Evolutionary conservation across 2,329 filamentous ascomycete species (phyloP).

Genomic region (Lecanosticta acicola): DNA sequence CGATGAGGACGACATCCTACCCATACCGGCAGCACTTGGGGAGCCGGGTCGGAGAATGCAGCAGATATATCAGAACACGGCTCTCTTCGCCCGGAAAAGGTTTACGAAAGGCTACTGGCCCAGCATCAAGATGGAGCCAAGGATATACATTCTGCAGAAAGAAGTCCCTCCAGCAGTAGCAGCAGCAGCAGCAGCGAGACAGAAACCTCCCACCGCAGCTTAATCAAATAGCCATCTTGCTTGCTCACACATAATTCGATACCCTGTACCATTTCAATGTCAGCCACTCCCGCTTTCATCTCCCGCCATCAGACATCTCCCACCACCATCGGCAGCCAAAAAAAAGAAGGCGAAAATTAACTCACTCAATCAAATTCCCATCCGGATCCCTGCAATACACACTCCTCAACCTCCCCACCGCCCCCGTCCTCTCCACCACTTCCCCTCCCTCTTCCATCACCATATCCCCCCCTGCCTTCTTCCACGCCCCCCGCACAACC

Average conservation of each 20-base stretch:
- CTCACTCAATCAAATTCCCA: conserved; percentile 58
- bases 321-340: background rate
- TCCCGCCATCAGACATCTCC: too few relatives aligned
- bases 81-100: conserved; percentile 20
- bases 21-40: conserved; percentile 14
- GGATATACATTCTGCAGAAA: conserved; percentile 47
- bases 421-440: conserved; percentile 53
- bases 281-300: too few relatives aligned
- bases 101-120: conserved; percentile 51
- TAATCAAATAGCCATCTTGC: too few relatives aligned
- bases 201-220: conserved; percentile 1
- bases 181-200: too few relatives aligned
- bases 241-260: conserved; percentile 27
- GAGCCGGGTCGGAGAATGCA: conserved; percentile 9
- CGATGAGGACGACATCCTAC: conserved; percentile 18
- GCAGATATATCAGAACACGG: conserved; percentile 14
- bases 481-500: conserved; percentile 40
- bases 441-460: conserved; percentile 42
- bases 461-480: conserved; percentile 44
- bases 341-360: conserved; percentile 8
- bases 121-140: conserved; percentile 49
- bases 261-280: too few relatives aligned
- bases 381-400: conserved; percentile 59
- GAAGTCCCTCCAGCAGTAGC: conserved; percentile 13
- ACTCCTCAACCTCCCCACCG: conserved; percentile 50